A percentile compares a stretch with the other conserved stretches of the same genome.
These are phyloP conservation scores for Nicotiana otophora DNA, from an alignment of 257 asterid genomes.

Conservation along the genomic window DNA sequence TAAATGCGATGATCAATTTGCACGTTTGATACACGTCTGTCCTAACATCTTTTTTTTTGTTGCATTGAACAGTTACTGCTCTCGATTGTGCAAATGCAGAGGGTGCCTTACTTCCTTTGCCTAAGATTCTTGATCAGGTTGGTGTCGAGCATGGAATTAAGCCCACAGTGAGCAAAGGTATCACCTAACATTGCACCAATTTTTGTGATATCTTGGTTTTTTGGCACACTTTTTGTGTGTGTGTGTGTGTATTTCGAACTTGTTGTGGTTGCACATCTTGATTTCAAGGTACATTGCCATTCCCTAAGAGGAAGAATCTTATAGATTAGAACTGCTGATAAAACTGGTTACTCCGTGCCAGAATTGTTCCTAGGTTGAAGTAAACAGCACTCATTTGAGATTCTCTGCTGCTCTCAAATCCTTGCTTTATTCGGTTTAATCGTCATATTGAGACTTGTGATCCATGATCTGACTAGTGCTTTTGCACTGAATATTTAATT, in stretches of 20 bases:
- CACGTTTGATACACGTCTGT: neutral
- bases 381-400: neutral
- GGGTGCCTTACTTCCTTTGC: constrained; percentile 74
- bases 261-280: neutral
- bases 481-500: neutral
- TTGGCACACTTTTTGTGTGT: neutral
- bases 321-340: neutral
- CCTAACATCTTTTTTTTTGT: neutral
- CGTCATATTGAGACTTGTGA: neutral
- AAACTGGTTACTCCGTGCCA: neutral
- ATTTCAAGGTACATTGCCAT: neutral
- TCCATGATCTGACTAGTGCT: neutral
- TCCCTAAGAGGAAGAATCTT: neutral
- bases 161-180: constrained; percentile 46
- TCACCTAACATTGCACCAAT: neutral
- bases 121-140: constrained; percentile 41
- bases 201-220: neutral
- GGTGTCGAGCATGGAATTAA: constrained; percentile 31
- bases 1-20: neutral
- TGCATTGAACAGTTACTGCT: constrained; percentile 62
- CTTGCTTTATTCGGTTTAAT: neutral
- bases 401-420: neutral
- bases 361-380: constrained; percentile 4
- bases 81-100: constrained; percentile 76
- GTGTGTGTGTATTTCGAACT: neutral